Base-by-base conservation (phyloP, 108 stramenopile species). In the Discostella pseudostelligera region DNA sequence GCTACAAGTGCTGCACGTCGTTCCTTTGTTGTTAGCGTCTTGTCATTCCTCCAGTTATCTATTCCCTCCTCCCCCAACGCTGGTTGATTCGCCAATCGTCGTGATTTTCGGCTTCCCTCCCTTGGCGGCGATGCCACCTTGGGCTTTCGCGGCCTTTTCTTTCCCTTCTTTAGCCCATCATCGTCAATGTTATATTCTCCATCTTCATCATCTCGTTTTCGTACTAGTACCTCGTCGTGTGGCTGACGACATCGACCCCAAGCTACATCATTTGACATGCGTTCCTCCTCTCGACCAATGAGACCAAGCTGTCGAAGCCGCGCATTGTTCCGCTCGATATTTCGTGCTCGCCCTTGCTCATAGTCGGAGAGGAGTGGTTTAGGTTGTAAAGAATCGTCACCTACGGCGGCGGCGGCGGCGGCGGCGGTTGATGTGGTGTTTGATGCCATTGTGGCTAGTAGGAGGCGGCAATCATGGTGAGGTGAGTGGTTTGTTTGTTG, bases 261-360 rank as follows among this genome's bases (percentile, higher is more conserved):
- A 22, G 89, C 86, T 7, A 40, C 39, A 29, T 68, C 80, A 69
- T 94, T 94, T 16, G 87, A 89, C 13, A 57, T 40, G n/a, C 60
- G 50, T 50, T 87, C 81, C 65, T 94, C 89, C 7, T 44, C 24
- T 12, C 51, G 45, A 17, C 86, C 80, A 47, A 94, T 86, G 50
- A 94, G 65, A 1, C 93, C 93, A n/a, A 93, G 70, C 10, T 64
- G 50, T 32, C 73, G 69, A 46, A 94, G 70, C 20, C 81, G 69
- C 50, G 81, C 81, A 72, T 94, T 90, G 74, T 94, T 90, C 28
- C 81, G 73, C 51, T 86, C 82, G 46, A 94, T 89, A 57, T 94
- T 94, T 11, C 67, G 65, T 19, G 80, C 80, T 37, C 87, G 82
- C 17, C 48, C 49, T 56, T 51, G 39, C 63, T 92, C 87, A 57